Evolutionary conservation across 495 filamentous ascomycete genomes (phyloP).

Genomic region (Aspergillus sparsus): DNA sequence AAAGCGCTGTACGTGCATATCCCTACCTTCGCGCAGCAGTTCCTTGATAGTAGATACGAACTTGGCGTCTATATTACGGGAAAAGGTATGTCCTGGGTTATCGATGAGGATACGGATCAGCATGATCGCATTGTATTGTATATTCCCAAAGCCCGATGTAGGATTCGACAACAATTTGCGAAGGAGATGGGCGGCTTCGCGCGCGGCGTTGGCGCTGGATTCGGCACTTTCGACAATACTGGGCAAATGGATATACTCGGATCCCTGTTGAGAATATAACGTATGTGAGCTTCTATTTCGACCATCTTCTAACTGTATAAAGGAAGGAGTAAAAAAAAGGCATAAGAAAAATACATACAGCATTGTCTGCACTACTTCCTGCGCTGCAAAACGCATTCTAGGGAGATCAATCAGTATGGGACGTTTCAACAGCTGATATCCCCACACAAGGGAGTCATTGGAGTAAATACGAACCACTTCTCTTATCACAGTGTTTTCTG

Average conservation of each 20-base stretch:
- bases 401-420: slow-evolving; percentile 15
- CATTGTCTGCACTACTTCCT: slow-evolving; percentile 59
- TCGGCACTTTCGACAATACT: slow-evolving; percentile 93
- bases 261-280: slow-evolving; percentile 53
- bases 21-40: slow-evolving; percentile 67
- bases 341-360: slow-evolving; percentile 48
- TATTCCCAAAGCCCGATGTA: slow-evolving; percentile 59
- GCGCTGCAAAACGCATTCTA: slow-evolving; percentile 79
- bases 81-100: slow-evolving; percentile 89
- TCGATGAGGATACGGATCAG: slow-evolving; percentile 87
- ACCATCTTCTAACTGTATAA: not conserved
- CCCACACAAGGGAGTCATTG: slow-evolving; percentile 7
- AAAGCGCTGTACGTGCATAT: slow-evolving; percentile 78
- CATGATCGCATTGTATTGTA: slow-evolving; percentile 97
- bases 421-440: not conserved
- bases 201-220: slow-evolving; percentile 81
- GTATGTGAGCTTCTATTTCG: not conserved
- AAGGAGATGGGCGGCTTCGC: slow-evolving; percentile 72
- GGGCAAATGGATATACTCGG: slow-evolving; percentile 92
- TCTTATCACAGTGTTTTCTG: slow-evolving; percentile 47
- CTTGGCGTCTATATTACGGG: slow-evolving; percentile 78
- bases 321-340: not conserved
- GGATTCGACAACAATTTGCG: slow-evolving; percentile 78
- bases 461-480: slow-evolving; percentile 49
- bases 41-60: slow-evolving; percentile 77